A percentile compares a stretch with the other conserved stretches of the same genome.
phyloP scores from a whole-genome alignment of 192 early-diverging fungal species.

The Backusella sp. region DNA sequence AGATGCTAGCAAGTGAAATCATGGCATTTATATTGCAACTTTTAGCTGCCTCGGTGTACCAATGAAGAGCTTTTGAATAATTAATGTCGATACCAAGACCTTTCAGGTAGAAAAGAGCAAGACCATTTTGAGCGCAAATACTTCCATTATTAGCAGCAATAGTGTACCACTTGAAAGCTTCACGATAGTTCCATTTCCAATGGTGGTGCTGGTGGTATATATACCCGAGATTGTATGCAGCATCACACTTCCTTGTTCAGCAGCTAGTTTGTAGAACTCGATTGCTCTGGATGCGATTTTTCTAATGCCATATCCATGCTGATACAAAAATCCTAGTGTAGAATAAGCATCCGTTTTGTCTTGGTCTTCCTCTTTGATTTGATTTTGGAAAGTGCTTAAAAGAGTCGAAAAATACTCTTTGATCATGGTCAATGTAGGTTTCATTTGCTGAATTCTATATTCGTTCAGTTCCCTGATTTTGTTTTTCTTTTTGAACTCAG shows the following conservation, averaged over 20 bases:
- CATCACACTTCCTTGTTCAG: neutral
- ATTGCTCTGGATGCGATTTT: neutral
- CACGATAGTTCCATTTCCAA: neutral
- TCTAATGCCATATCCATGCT: too few species aligned
- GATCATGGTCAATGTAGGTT: neutral
- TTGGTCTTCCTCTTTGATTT: neutral
- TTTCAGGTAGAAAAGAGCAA: neutral
- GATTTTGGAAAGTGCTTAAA: neutral
- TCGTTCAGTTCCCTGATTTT: neutral
- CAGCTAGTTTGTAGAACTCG: neutral
- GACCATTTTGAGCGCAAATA: neutral
- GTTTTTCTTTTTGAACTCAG: neutral
- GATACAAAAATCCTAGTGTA: neutral
- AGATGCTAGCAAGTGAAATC: too few species aligned
- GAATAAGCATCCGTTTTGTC: neutral
- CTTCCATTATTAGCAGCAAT: neutral
- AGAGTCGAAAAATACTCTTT: neutral
- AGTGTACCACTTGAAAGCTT: neutral
- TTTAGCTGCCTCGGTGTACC: neutral
- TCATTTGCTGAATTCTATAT: neutral
- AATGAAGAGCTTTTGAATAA: neutral
- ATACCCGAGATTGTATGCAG: neutral
- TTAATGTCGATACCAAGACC: neutral
- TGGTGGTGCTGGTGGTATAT: neutral
- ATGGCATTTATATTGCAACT: neutral